Base-by-base conservation (phyloP, 495 filamentous ascomycete species). In the Talaromyces proteolyticus region DNA sequence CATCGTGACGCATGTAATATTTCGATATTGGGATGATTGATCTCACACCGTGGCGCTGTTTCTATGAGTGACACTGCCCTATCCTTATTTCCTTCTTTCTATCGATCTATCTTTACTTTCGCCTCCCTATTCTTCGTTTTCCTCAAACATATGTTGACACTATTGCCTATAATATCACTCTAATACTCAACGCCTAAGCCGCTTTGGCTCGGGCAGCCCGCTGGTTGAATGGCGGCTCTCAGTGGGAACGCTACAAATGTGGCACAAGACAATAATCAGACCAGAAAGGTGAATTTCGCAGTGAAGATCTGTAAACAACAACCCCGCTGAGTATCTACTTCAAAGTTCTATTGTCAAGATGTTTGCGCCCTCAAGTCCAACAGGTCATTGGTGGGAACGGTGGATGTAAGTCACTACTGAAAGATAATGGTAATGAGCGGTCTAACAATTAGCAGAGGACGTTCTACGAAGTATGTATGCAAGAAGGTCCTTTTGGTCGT, bases 361-460 rank as follows among this genome's bases (percentile, higher is more conserved):
- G 29, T 43, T 2, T 63, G 61, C 47, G 51, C 50, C 46, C 49
- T 69, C 18, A 61, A 60, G 44, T 55, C 52, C 8, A 57, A 66
- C 44, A 53, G 58, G 16, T 47, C 56, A 37, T 39, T 64, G 38
- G 16, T 69, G 47, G 64, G 64, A 18, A 44, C 51, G 45, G 42
- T 66, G 16, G 42, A 38, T 45, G 57, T 58, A 42, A 64, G 64
- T 45, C 43, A 44, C 57, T 0, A 17, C 29, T 14, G 52, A 50
- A 44, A 3, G 10, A 11, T 22, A 21, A 10, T 18, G 42, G 23
- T 49, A 37, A 18, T 18, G 42, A 7, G 14, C 7, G 5, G 52
- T 54, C 16, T 56, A 21, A 34, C 55, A 37, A 20, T 45, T 51
- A 20, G 50, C 46, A 58, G 56, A 58, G 39, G 36, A 63, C 55